Evolutionary conservation across 2,329 filamentous ascomycete genomes (phyloP), one percentile per base, ranked within the genome.

Genomic region (Fusarium scirpi): DNA sequence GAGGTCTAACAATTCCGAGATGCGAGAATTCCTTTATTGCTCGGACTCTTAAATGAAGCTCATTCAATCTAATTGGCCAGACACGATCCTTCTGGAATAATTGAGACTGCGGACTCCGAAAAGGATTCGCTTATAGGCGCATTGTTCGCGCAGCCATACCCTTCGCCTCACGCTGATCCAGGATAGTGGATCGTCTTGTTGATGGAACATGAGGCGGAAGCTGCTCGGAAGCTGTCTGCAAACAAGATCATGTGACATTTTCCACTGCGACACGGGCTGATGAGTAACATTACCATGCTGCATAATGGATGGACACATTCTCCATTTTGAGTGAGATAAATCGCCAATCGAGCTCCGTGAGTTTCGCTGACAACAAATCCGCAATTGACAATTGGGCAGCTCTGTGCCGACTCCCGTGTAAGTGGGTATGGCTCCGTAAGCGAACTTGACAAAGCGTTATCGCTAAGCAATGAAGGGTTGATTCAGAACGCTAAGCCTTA

Each of bases 191-290:
- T 8, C 32, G 2, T 5, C 1, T 18, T 34, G 15, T 2, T 29
- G 29, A 30, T 30, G 29, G 9, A 34, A 34, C 9, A 11, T n/a
- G 4, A 20, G 22, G 41, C 32, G 48, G 32, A 52, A 52, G 32
- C 32, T 41, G 9, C 10, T 27, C 48, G 32, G 48, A 52, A 41
- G 32, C 7, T 15, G 4, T 27, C 20, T 20, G 18, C 18, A 27
- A 27, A 24, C 5, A 16, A 27, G 8, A 6, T 52, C 22, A 40
- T 12, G 10, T 27, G 10, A 34, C 9, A 34, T 10, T 5, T 18
- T 2, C 10, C 6, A 8, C 11, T 38, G 1, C 11, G 24, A 12
- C 4, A 20, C 22, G 6, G 22, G 5, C 12, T 3, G 15, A 8
- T 52, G 8, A 25, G 10, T 40, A 52, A 40, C 4, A 34, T 5